Percentiles rank a stretch among this genome's conserved stretches.
These are phyloP conservation scores for Aspergillus sp. DNA, from an alignment of 2,329 filamentous ascomycete species.

Conservation along the genomic window DNA sequence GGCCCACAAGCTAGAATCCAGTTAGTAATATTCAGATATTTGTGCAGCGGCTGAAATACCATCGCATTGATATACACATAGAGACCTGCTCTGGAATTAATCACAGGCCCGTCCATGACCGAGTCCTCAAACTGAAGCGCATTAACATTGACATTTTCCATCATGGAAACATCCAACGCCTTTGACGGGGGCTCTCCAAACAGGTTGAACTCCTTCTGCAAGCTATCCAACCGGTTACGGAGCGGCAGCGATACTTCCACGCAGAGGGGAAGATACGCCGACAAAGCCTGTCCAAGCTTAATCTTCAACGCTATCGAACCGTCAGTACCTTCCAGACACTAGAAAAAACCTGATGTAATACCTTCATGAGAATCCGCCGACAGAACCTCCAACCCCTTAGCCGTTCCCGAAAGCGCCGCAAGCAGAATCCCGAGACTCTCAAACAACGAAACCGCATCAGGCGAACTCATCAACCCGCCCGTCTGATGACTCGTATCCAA, in stretches of 20 bases:
- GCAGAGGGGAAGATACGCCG: constrained; percentile 44
- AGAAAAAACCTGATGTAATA: constrained; percentile 15
- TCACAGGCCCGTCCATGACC: constrained; percentile 66
- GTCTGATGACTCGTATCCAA: constrained; percentile 30
- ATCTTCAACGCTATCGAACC: constrained; percentile 35
- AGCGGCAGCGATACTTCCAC: constrained; percentile 42
- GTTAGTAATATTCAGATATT: constrained; percentile 33
- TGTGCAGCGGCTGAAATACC: constrained; percentile 51
- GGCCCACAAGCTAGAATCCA: constrained; percentile 67
- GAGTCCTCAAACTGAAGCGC: constrained; percentile 56
- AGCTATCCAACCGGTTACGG: constrained; percentile 40
- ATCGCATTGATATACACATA: constrained; percentile 84
- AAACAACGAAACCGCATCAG: constrained; percentile 44
- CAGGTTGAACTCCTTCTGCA: constrained; percentile 47
- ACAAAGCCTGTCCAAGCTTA: constrained; percentile 42
- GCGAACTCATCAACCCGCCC: constrained; percentile 35
- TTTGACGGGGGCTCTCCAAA: constrained; percentile 46
- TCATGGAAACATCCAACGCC: constrained; percentile 46
- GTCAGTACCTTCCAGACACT: constrained; percentile 9
- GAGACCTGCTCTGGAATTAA: constrained; percentile 77
- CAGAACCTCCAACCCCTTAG: constrained; percentile 40
- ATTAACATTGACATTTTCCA: constrained; percentile 46
- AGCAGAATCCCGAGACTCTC: constrained; percentile 47
- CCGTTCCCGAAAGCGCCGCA: constrained; percentile 40
- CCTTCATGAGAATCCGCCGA: constrained; percentile 38